phyloP scores from a whole-genome alignment of 1,284 basidiomycete species.

The Ceratobasidium theobromae region DNA sequence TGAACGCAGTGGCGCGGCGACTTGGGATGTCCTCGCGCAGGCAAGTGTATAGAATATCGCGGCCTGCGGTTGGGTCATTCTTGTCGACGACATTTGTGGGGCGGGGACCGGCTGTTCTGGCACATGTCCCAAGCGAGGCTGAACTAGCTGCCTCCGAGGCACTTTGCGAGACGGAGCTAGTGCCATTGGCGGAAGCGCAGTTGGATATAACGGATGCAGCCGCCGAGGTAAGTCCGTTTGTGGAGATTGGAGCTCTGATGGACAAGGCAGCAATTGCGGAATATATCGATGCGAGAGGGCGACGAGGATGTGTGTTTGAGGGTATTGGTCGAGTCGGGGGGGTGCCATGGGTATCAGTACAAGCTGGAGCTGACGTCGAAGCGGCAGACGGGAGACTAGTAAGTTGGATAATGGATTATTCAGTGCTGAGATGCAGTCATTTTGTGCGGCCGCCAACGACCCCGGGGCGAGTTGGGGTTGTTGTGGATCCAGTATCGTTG shows the following conservation, averaged over 20 bases:
- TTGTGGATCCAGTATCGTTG: slow-evolving; percentile 82
- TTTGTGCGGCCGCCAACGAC: slow-evolving; percentile 35
- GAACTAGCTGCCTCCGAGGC: slow-evolving; percentile 32
- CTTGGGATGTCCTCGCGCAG: no score
- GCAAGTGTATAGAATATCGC: no score
- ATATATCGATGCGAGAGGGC: slow-evolving; percentile 59
- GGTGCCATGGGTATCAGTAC: slow-evolving; percentile 93
- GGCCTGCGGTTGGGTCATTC: no score
- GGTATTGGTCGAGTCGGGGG: slow-evolving; percentile 82
- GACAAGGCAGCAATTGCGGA: slow-evolving; percentile 61
- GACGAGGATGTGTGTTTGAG: slow-evolving; percentile 66
- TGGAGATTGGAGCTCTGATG: not conserved
- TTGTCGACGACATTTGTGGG: not conserved
- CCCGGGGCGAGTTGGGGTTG: slow-evolving; percentile 43
- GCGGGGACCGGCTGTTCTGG: slow-evolving; percentile 13
- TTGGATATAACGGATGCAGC: slow-evolving; percentile 35
- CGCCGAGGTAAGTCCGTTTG: slow-evolving; percentile 33
- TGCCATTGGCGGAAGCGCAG: slow-evolving; percentile 21
- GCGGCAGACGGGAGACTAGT: slow-evolving; percentile 77
- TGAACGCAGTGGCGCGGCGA: no score
- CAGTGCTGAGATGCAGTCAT: slow-evolving; percentile 12
- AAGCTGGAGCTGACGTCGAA: slow-evolving; percentile 74
- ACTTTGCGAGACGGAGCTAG: slow-evolving; percentile 29
- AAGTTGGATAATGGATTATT: slow-evolving; percentile 43
- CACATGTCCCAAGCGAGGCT: slow-evolving; percentile 32